Base-by-base conservation (phyloP, 805 yeast species). In the Yamadazyma olivae region DNA sequence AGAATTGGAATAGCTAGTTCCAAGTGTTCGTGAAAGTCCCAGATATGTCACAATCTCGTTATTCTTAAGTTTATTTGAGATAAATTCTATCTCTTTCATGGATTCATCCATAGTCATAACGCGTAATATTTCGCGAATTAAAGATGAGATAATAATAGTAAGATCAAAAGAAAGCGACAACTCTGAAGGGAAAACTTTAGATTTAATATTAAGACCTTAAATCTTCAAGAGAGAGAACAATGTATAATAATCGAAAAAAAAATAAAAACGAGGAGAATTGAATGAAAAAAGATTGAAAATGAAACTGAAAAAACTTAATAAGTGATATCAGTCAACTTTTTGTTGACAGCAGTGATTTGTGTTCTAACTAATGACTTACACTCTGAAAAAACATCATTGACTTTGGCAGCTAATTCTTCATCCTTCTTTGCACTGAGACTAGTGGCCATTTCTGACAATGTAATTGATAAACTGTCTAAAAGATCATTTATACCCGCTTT, bases 1-100 rank as follows among this genome's bases (percentile, higher is more conserved):
- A 12, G 79, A 64, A 22, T 57, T 58, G 16, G 49, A 31, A 2
- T 57, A 61, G 31, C 67, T 64, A 7, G 73, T 50, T n/a, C 52
- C 51, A 34, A 70, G 46, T 6, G 56, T 57, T 30, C 76, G 54
- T 3, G 77, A 56, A 6, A 72, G 54, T 6, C 64, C 50, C 32
- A 64, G 65, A 44, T 69, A 75, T 1, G 74, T 70, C 28, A 69
- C 65, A 17, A 54, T 51, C 21, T 41, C 42, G 15, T 47, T 43
- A 3, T 51, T 36, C 34, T 50, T 45, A 13, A 61, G 32, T 30
- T 48, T 50, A n/a, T 41, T 32, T 7, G 69, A 50, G 21, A 67
- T 36, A 39, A 51, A 57, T 36, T 61, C 63, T 17, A 57, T 54
- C 40, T 64, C 60, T 17, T 40, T 39, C 24, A 43, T 39, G 9